Percentiles rank a stretch among this genome's conserved stretches.
Conservation (phyloP, 306 rosid species). For the Macrotyloma uniflorum region DNA sequence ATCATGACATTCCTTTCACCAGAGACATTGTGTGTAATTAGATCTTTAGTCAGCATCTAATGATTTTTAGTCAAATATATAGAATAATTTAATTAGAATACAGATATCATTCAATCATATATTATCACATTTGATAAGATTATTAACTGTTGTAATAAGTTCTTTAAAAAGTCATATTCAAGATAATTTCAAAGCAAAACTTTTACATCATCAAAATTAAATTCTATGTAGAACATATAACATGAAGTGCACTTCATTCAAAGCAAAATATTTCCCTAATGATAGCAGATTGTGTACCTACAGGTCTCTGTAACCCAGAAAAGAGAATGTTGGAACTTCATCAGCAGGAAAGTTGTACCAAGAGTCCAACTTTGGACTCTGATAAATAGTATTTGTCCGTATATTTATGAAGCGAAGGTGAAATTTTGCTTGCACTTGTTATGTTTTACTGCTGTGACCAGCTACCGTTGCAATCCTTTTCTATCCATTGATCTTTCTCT, state of each 20-base stretch:
- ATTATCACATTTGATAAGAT: not conserved
- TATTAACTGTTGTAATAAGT: not conserved
- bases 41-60: not conserved
- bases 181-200: not conserved
- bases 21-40: no score
- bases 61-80: slow-evolving; percentile 17
- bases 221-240: not conserved
- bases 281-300: slow-evolving; percentile 28
- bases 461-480: slow-evolving; percentile 5
- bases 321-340: slow-evolving; percentile 84
- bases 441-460: slow-evolving; percentile 4
- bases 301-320: slow-evolving; percentile 96
- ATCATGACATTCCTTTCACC: slow-evolving; percentile 5
- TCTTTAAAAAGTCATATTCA: not conserved
- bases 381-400: slow-evolving; percentile 52
- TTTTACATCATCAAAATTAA: not conserved
- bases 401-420: slow-evolving; percentile 5
- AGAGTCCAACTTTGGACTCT: slow-evolving; percentile 69
- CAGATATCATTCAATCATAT: not conserved
- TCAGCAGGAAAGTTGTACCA: slow-evolving; percentile 69
- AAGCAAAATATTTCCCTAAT: slow-evolving; percentile 4
- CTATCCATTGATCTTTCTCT: slow-evolving; percentile 21
- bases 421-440: slow-evolving; percentile 25
- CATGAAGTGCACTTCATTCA: slow-evolving; percentile 3
- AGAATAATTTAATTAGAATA: not conserved